Conservation (phyloP, 2,329 filamentous ascomycete species). For the Alternaria gaisen region DNA sequence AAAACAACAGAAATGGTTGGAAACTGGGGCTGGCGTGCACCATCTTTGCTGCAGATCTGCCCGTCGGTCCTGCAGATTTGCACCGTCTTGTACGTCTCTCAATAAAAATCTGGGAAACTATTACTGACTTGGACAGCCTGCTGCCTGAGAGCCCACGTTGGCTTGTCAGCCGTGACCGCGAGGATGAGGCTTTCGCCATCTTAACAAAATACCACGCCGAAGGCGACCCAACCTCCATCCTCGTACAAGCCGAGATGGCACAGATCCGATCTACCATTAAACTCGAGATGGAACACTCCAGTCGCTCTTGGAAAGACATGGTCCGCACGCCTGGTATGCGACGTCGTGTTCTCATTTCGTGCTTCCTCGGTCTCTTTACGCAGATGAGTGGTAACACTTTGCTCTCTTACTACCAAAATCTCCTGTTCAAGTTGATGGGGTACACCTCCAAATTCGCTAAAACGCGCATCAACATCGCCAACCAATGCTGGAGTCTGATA, state of each 20-base stretch:
- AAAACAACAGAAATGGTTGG: conserved; percentile 56
- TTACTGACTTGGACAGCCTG: conserved; percentile 33
- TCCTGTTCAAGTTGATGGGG: conserved; percentile 52
- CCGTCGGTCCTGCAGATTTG: conserved; percentile 58
- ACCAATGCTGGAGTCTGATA: conserved; percentile 55
- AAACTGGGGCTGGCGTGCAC: conserved; percentile 61
- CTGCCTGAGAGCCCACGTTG: conserved; percentile 57
- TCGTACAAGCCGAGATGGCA: conserved; percentile 65
- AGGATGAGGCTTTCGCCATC: conserved; percentile 55
- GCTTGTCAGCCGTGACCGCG: conserved; percentile 60
- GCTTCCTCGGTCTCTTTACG: conserved; percentile 50
- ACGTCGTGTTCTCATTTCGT: conserved; percentile 44
- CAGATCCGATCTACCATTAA: conserved; percentile 68
- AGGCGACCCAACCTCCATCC: conserved; percentile 49
- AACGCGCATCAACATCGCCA: conserved; percentile 54
- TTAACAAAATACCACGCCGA: conserved; percentile 56
- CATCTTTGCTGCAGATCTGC: conserved; percentile 60
- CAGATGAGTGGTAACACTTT: conserved; percentile 54
- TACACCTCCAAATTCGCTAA: conserved; percentile 49
- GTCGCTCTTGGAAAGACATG: conserved; percentile 64
- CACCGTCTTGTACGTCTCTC: conserved; percentile 43
- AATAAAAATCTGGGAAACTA: background rate
- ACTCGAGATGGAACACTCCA: conserved; percentile 63
- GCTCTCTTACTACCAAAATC: conserved; percentile 49
- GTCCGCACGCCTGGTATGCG: conserved; percentile 58